These are phyloP conservation scores for Eucalyptus dawsonii DNA, from an alignment of 345 rosid species.

Conservation along the genomic window DNA sequence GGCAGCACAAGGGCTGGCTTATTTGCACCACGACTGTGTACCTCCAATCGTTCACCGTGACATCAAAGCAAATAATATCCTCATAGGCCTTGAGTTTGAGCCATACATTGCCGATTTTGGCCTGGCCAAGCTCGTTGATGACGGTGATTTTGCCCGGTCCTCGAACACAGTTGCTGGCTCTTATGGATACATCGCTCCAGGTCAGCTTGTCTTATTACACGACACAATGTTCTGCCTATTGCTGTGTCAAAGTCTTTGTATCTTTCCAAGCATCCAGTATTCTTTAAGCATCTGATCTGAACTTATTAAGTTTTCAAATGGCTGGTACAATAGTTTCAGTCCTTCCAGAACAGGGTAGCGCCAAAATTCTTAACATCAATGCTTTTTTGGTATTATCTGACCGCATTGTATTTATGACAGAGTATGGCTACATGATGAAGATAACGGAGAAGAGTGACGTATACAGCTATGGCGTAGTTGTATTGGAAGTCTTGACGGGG, in stretches of 20 bases:
- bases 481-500: conserved; percentile 79
- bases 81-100: conserved; percentile 80
- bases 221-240: neutral
- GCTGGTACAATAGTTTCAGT: neutral
- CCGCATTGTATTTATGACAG: conserved; percentile 11
- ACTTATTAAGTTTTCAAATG: neutral
- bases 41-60: conserved; percentile 94
- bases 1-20: conserved; percentile 87
- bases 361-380: neutral
- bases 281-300: neutral
- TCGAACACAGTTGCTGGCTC: conserved; percentile 92
- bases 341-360: neutral
- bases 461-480: conserved; percentile 88
- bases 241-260: neutral
- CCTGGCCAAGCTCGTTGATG: conserved; percentile 90
- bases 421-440: conserved; percentile 92
- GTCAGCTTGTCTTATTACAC: conserved; percentile 13
- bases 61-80: conserved; percentile 88
- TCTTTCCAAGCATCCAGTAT: neutral
- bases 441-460: conserved; percentile 95
- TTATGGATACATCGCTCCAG: conserved; percentile 95
- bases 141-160: conserved; percentile 69
- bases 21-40: conserved; percentile 90
- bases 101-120: conserved; percentile 98
- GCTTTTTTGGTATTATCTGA: neutral